phyloP scores from a whole-genome alignment of 108 stramenopile species.

The Asterionellopsis glacialis region DNA sequence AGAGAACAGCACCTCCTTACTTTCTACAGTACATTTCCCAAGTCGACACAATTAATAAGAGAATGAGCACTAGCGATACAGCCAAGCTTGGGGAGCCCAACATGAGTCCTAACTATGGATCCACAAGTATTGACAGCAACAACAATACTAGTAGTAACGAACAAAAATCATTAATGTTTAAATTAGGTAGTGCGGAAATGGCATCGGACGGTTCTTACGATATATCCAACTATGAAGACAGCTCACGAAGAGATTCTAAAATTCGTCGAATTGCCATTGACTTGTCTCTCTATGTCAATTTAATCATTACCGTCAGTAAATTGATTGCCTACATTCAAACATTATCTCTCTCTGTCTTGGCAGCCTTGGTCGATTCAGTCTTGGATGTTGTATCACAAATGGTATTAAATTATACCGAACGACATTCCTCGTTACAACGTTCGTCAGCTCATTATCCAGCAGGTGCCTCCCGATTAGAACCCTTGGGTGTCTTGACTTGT shows the following conservation, averaged over 20 bases:
- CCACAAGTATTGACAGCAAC: no score
- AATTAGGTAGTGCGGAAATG: no score
- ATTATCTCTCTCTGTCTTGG: constrained; percentile 79
- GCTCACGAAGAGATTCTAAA: background rate
- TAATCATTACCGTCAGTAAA: constrained; percentile 78
- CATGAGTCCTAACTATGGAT: no score
- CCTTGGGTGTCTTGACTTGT: constrained; percentile 89
- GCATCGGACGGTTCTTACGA: no score
- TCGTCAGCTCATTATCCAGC: constrained; percentile 86
- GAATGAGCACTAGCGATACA: no score
- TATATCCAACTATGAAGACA: no score
- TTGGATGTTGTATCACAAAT: constrained; percentile 88
- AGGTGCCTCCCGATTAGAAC: constrained; percentile 87
- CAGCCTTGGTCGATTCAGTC: constrained; percentile 83
- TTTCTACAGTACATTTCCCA: no score
- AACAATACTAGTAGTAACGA: no score
- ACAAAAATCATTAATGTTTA: no score
- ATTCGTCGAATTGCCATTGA: constrained; percentile 69
- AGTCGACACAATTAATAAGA: no score
- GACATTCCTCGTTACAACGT: constrained; percentile 59
- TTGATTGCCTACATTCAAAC: constrained; percentile 71
- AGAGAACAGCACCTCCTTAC: no score
- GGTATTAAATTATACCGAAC: constrained; percentile 81
- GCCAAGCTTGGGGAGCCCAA: no score
- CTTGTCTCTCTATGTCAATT: constrained; percentile 73